Percentiles rank a stretch among this genome's conserved stretches.
These are phyloP conservation scores for Penicillium sp. DNA, from an alignment of 2,329 filamentous ascomycete genomes.

Conservation along the genomic window DNA sequence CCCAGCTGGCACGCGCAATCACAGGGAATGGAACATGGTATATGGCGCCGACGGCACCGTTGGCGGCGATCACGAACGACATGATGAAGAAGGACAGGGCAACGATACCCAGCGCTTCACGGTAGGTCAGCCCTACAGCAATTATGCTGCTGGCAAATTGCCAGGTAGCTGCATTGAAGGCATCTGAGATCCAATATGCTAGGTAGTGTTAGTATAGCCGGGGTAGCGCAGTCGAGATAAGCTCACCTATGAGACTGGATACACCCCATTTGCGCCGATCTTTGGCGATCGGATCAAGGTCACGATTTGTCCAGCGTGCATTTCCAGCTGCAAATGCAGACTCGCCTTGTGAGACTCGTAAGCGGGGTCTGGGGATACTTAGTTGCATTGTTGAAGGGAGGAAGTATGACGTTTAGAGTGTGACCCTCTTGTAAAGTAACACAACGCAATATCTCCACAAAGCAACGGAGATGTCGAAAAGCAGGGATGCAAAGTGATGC, in stretches of 20 bases:
- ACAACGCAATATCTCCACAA: not conserved
- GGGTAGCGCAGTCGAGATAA: not conserved
- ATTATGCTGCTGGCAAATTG: conserved; percentile 55
- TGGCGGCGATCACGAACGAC: conserved; percentile 62
- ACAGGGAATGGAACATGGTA: conserved; percentile 61
- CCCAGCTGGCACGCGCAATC: conserved; percentile 57
- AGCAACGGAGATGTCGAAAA: too few species aligned
- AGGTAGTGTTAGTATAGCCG: not conserved
- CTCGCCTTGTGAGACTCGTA: conserved; percentile 48
- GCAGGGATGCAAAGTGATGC: too few species aligned
- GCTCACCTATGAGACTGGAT: conserved; percentile 42
- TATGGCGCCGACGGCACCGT: conserved; percentile 56
- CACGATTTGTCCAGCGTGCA: conserved; percentile 51
- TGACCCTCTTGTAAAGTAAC: too few species aligned
- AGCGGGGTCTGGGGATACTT: conserved; percentile 40
- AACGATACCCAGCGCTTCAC: conserved; percentile 53
- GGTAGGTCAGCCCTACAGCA: conserved; percentile 56
- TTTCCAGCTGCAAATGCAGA: conserved; percentile 50
- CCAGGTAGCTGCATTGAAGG: conserved; percentile 58
- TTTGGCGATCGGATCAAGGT: conserved; percentile 52
- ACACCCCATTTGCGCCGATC: conserved; percentile 50
- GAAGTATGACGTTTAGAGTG: not conserved
- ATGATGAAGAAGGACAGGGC: conserved; percentile 56
- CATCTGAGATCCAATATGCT: conserved; percentile 57
- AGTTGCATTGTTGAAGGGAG: conserved; percentile 10